Evolutionary conservation across 192 early-diverging fungal species (phyloP), one percentile per base, ranked within the genome.

Genomic region (Entomortierella beljakovae): DNA sequence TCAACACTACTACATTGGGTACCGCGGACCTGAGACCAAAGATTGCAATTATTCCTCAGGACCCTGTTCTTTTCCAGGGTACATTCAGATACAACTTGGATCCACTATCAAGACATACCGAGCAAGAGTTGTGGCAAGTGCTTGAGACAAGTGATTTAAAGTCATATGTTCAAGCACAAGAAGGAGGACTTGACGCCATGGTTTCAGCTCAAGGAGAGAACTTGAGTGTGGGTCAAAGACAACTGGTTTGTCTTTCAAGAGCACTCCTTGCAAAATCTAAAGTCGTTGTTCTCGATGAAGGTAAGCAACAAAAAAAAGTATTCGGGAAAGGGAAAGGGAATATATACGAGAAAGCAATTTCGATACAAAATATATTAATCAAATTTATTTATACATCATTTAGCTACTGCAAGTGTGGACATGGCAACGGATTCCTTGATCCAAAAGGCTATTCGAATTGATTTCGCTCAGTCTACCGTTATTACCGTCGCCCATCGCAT

Each of bases 21-120:
- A 76, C 94, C 58, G 85, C 90, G 46, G 91, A 95, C 46, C 83
- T 98, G 70, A 87, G 97, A 25, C 81, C 86, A 20, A 82, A 85
- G 49, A 68, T 99, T 28, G 92, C 92, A 0, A 93, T 99, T 26
- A 95, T 99, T 63, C 95, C 96, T 29, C 95, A 99, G 81, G 87
- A 86, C 38, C 87, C 87, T 23, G 75, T 84, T 11, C 54, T 86
- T 28, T 82, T 86, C 68, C 81, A 83, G 60, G 88, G 88, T 4
- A 87, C 72, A 37, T 91, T 81, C 70, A 86, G 69, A 60, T 85
- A 81, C 60, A 90, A 90, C 31, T 49, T 90, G 58, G 89, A 90
- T 67, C 88, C 87, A 15, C 83, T 90, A 20, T 55, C 57, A 10
- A 46, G 64, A 25, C 77, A 81, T 57, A 85, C 86, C 10, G 84